Evolutionary conservation across 768 basidiomycete species (phyloP).

Genomic region (Cystofilobasidium capitatum): DNA sequence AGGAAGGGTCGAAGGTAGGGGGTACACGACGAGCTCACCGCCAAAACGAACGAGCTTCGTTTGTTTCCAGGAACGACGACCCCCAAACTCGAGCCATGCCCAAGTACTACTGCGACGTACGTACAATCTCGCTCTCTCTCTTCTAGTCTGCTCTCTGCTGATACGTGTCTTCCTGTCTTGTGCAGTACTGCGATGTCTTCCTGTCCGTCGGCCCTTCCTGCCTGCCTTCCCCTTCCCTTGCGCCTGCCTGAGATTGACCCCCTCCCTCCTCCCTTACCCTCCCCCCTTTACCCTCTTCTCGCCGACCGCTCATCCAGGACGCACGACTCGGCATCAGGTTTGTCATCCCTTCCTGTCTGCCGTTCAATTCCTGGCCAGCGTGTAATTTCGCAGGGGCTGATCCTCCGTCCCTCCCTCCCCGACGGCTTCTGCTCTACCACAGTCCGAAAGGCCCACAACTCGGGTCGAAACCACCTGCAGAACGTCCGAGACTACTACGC

Average conservation of each 20-base stretch:
- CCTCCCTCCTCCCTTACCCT: not conserved
- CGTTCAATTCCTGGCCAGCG: not conserved
- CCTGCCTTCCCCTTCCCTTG: not conserved
- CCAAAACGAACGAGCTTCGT: not conserved
- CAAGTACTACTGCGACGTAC: slow-evolving; percentile 29
- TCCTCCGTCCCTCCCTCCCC: slow-evolving; percentile 25
- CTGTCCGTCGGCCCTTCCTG: not conserved
- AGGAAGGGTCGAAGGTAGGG: not conserved
- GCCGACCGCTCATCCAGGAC: slow-evolving; percentile 42
- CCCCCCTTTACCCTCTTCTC: not conserved
- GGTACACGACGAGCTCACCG: not conserved
- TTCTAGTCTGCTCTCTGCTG: not conserved
- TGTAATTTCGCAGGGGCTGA: too few relatives aligned
- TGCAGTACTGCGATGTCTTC: slow-evolving; percentile 28
- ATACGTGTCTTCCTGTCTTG: not conserved
- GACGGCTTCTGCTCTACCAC: slow-evolving; percentile 12
- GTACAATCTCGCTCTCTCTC: not conserved
- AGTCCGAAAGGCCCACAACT: slow-evolving; percentile 98
- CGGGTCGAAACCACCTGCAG: slow-evolving; percentile 87
- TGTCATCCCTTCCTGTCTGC: slow-evolving; percentile 29
- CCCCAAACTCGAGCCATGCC: slow-evolving; percentile 3
- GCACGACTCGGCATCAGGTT: slow-evolving; percentile 86
- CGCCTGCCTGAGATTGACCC: not conserved
- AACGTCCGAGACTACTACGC: slow-evolving; percentile 98
- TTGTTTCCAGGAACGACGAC: too few relatives aligned